Conservation (phyloP, 2,329 filamentous ascomycete genomes). For the Byssoonygena ceratinophila region DNA sequence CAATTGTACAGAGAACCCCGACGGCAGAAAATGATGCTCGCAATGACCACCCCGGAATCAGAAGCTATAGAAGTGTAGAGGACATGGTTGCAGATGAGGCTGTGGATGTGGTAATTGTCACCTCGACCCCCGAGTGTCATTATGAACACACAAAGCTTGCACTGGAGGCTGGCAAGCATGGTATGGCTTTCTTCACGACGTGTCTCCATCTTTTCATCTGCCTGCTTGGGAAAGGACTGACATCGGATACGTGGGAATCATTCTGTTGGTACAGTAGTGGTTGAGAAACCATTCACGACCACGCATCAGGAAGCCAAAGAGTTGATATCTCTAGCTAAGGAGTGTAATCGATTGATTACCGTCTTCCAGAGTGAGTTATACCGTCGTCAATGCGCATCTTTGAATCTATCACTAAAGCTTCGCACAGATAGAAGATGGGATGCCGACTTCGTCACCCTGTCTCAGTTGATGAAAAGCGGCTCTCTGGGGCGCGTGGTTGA, state of each 20-base stretch:
- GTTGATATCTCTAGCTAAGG: too few relatives aligned
- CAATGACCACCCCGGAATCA: too few relatives aligned
- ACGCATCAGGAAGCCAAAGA: constrained; percentile 45
- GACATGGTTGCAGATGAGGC: background rate
- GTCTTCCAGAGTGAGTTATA: background rate
- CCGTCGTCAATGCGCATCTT: background rate
- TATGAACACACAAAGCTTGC: constrained; percentile 54
- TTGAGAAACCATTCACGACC: constrained; percentile 75
- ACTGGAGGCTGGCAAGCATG: constrained; percentile 60
- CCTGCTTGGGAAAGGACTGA: too few relatives aligned
- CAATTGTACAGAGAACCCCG: too few relatives aligned
- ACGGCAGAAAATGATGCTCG: too few relatives aligned
- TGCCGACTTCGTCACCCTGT: constrained; percentile 61
- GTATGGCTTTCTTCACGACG: constrained; percentile 24
- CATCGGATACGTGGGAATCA: too few relatives aligned
- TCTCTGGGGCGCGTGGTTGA: constrained; percentile 9
- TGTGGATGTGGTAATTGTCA: constrained; percentile 55
- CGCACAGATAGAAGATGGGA: constrained; percentile 59
- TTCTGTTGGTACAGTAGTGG: too few relatives aligned
- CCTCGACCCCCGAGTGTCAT: constrained; percentile 64
- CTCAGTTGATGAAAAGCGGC: constrained; percentile 52
- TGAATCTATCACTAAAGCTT: too few relatives aligned
- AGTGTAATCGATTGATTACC: background rate
- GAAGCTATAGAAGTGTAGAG: background rate
- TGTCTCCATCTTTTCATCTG: too few relatives aligned